Conservation (phyloP, 2,329 filamentous ascomycete genomes). For the Drechslerella stenobrocha region DNA sequence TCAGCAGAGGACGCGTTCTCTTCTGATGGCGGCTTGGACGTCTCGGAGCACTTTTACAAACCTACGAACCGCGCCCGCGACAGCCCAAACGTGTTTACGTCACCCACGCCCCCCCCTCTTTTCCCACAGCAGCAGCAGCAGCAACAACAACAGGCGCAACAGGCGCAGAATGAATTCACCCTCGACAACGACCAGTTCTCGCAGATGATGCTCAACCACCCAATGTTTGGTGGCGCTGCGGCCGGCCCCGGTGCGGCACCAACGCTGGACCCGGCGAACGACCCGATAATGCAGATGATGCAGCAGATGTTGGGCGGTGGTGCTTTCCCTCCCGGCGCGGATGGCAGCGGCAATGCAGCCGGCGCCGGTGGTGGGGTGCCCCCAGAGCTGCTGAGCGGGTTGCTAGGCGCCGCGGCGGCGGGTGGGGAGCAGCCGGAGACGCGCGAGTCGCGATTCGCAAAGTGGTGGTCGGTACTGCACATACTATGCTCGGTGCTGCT, state of each 20-base stretch:
- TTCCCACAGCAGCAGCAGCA: too few relatives aligned
- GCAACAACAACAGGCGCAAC: too few relatives aligned
- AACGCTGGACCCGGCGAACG: constrained; percentile 63
- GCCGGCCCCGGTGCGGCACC: constrained; percentile 53
- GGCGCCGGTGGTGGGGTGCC: constrained; percentile 45
- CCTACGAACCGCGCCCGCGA: constrained; percentile 59
- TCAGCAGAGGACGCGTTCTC: constrained; percentile 55
- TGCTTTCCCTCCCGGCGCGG: constrained; percentile 54
- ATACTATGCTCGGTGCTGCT: constrained; percentile 50
- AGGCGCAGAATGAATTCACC: constrained; percentile 52
- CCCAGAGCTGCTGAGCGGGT: constrained; percentile 50
- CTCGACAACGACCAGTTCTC: constrained; percentile 63
- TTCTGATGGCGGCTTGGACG: constrained; percentile 72
- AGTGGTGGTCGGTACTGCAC: constrained; percentile 51
- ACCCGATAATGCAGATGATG: constrained; percentile 74
- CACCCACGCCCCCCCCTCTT: constrained; percentile 42
- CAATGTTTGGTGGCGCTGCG: constrained; percentile 20
- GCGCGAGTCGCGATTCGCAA: constrained; percentile 44
- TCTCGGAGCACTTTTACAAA: constrained; percentile 72
- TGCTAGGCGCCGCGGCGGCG: constrained; percentile 54
- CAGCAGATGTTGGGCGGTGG: constrained; percentile 68
- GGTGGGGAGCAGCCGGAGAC: constrained; percentile 24
- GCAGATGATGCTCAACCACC: constrained; percentile 63
- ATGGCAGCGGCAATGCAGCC: constrained; percentile 56
- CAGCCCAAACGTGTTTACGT: constrained; percentile 44